phyloP scores from a whole-genome alignment of 2,329 filamentous ascomycete genomes.

The Orbilia brochopaga region DNA sequence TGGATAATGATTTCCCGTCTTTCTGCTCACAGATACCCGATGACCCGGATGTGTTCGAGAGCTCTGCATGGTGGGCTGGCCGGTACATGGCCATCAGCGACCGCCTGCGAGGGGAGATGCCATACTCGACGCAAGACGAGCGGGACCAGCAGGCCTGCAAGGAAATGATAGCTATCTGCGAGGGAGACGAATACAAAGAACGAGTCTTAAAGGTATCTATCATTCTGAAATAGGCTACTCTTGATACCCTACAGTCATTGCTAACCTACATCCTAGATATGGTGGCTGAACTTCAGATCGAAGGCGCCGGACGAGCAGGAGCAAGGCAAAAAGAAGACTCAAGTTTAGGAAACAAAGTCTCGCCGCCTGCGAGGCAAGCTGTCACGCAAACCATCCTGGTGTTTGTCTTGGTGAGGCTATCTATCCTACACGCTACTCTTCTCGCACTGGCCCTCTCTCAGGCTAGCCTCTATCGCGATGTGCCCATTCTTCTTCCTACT shows the following conservation, averaged over 20 bases:
- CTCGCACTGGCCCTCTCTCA: background rate
- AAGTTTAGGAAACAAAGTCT: slow-evolving; percentile 46
- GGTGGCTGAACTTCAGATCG: slow-evolving; percentile 30
- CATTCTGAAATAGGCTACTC: background rate
- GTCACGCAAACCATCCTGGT: slow-evolving; percentile 18
- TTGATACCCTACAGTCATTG: background rate
- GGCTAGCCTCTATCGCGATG: no score
- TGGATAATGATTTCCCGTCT: background rate
- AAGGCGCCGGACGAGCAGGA: slow-evolving; percentile 30
- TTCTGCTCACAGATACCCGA: slow-evolving; percentile 15
- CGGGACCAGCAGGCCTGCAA: slow-evolving; percentile 12
- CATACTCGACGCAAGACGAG: slow-evolving; percentile 12
- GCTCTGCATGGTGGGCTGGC: slow-evolving; percentile 36
- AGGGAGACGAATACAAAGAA: slow-evolving; percentile 21
- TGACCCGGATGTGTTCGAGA: slow-evolving; percentile 36
- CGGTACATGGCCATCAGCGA: slow-evolving; percentile 41
- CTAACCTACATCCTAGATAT: slow-evolving; percentile 24
- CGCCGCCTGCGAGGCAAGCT: slow-evolving; percentile 13
- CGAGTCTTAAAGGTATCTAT: slow-evolving; percentile 29
- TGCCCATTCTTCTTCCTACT: no score
- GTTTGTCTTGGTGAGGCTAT: slow-evolving; percentile 1
- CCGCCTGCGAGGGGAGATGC: slow-evolving; percentile 34
- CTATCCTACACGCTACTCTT: background rate
- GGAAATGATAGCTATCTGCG: slow-evolving; percentile 23
- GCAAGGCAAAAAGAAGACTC: slow-evolving; percentile 22